phyloP scores from a whole-genome alignment of 2,329 filamentous ascomycete species.

The Penicillium glabrum region DNA sequence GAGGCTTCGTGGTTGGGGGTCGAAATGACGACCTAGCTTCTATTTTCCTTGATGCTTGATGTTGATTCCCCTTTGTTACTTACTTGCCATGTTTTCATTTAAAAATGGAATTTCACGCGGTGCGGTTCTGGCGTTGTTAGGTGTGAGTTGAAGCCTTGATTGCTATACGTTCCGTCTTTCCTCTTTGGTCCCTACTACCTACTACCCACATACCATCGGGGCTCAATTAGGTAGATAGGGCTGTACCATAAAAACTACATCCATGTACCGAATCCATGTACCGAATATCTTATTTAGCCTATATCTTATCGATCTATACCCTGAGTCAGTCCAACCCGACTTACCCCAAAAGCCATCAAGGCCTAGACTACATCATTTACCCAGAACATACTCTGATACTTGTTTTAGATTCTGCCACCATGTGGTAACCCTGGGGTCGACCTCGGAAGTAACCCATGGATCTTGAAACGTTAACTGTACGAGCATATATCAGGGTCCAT shows the following conservation, averaged over 20 bases:
- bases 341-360: neutral
- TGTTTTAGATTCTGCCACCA: neutral
- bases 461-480: neutral
- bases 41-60: neutral
- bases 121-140: conserved; percentile 6
- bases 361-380: neutral
- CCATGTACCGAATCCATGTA: neutral
- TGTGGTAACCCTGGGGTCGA: neutral
- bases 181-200: neutral
- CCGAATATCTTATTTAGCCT: neutral
- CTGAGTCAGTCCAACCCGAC: no score
- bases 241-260: neutral
- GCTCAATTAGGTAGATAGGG: neutral
- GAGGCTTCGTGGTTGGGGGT: conserved; percentile 74
- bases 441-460: neutral
- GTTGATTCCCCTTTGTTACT: neutral
- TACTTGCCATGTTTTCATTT: neutral
- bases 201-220: neutral
- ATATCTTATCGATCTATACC: neutral
- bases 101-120: conserved; percentile 2
- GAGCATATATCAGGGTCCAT: neutral
- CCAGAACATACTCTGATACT: neutral
- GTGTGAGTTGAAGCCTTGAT: conserved; percentile 2
- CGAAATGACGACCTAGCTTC: conserved; percentile 21
- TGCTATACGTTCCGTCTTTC: neutral